Conservation (phyloP, 164 flowering plant genomes). For the Stephania yunnanensis region DNA sequence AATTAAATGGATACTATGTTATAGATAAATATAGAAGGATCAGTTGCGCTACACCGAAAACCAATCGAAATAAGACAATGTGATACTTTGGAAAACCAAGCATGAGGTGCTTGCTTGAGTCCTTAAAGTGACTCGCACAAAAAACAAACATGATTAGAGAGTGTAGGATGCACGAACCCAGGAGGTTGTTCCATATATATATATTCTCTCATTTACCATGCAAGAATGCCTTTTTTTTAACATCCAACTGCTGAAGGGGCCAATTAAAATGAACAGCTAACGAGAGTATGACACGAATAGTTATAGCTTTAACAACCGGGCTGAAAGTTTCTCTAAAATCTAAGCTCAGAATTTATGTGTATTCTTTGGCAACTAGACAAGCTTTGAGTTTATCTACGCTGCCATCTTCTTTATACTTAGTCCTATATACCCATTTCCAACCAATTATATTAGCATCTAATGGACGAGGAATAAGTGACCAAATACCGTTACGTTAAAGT, state of each 20-base stretch:
- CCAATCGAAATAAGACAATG: no score
- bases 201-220: not conserved
- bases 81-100: no score
- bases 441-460: no score
- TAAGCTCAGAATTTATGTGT: not conserved
- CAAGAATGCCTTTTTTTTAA: not conserved
- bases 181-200: conserved; percentile 4
- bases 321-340: no score
- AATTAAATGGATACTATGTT: no score
- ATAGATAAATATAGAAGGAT: no score
- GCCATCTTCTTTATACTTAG: not conserved
- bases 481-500: no score
- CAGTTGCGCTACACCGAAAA: no score
- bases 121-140: no score
- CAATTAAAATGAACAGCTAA: not conserved
- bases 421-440: not conserved
- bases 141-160: no score
- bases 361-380: not conserved
- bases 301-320: not conserved
- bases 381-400: not conserved
- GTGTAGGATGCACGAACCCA: not conserved
- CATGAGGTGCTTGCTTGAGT: no score
- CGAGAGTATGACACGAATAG: not conserved
- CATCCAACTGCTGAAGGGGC: not conserved
- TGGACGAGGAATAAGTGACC: no score